Evolutionary conservation across 1,139 yeast genomes (phyloP), one percentile per base, ranked within the genome.

Genomic region (Pichia sp.): DNA sequence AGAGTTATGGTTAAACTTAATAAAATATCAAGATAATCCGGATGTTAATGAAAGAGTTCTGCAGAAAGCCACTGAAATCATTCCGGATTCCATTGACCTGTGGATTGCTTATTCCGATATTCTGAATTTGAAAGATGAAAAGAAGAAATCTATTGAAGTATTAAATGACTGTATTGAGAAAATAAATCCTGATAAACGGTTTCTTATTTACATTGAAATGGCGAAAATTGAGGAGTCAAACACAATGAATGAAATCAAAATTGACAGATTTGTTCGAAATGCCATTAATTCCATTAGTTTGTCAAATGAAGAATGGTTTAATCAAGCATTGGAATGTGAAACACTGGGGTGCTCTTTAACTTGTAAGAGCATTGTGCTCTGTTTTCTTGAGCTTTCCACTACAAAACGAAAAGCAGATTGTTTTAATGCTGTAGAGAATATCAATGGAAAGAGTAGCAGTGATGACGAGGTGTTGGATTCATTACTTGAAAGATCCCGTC

Each of bases 201-300:
- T 16, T 31, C 5, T 32, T 8, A 71, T 87, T 1, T 86, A 95
- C 94, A 64, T 86, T 1, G 70, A 81, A 0, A 90, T 88, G 1
- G 73, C 80, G 1, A 75, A 79, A 49, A 59, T 87, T 16, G 95
- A 87, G 61, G 95, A 86, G 56, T 68, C 73, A 43, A 58, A 60
- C 1, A 62, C 70, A 2, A 66, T 61, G 6, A 64, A 67, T 28
- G 72, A 72, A 45, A 55, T 73, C 2, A 73, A 72, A 49, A 65
- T 79, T 28, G 60, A 55, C 6, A 68, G 65, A 46, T 55, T 81
- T 39, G 58, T 85, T 42, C 65, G 61, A 7, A 75, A 76, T 50
- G 90, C 85, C 5, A 64, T 69, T 36, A 76, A 77, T 41, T 59
- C 69, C 29, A 60, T 60, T 8, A 53, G 53, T 0, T 55, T 59